Evolutionary conservation across 176 grass and related monocot genomes (phyloP).

Genomic region (Melocanna baccifera): DNA sequence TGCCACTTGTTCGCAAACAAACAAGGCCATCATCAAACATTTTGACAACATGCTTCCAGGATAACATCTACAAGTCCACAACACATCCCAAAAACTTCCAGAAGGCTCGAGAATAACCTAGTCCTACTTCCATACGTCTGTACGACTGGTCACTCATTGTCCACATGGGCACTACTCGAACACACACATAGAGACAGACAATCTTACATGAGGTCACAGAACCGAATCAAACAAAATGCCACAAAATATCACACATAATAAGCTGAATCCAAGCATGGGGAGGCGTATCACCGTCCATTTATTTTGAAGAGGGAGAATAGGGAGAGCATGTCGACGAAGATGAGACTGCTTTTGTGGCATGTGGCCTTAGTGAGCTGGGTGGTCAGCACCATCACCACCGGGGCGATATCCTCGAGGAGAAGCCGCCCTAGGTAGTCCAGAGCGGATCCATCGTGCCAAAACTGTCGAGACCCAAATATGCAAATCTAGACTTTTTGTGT

Average conservation of each 20-base stretch:
- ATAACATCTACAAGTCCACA: neutral
- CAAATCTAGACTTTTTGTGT: too few species aligned
- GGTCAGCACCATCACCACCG: slow-evolving; percentile 85
- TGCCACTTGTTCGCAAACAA: slow-evolving; percentile 53
- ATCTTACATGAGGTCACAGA: slow-evolving; percentile 25
- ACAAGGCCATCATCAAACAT: slow-evolving; percentile 11
- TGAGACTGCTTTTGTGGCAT: slow-evolving; percentile 80
- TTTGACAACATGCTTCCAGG: neutral
- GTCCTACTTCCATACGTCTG: slow-evolving; percentile 68
- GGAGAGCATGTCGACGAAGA: slow-evolving; percentile 90
- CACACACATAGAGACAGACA: slow-evolving; percentile 15
- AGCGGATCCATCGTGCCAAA: slow-evolving; percentile 79
- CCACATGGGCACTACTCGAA: slow-evolving; percentile 85
- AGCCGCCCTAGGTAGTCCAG: slow-evolving; percentile 75
- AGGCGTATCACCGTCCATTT: slow-evolving; percentile 71
- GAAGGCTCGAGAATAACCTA: slow-evolving; percentile 50
- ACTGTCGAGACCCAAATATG: too few species aligned
- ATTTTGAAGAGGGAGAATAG: slow-evolving; percentile 87
- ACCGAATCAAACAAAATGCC: slow-evolving; percentile 28
- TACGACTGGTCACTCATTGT: too few species aligned
- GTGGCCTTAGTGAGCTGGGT: slow-evolving; percentile 72
- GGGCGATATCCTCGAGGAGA: slow-evolving; percentile 86
- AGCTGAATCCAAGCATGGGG: neutral
- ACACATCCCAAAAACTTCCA: slow-evolving; percentile 19
- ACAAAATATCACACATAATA: neutral